Conservation (phyloP, 345 rosid genomes). For the Aurinia saxatilis region DNA sequence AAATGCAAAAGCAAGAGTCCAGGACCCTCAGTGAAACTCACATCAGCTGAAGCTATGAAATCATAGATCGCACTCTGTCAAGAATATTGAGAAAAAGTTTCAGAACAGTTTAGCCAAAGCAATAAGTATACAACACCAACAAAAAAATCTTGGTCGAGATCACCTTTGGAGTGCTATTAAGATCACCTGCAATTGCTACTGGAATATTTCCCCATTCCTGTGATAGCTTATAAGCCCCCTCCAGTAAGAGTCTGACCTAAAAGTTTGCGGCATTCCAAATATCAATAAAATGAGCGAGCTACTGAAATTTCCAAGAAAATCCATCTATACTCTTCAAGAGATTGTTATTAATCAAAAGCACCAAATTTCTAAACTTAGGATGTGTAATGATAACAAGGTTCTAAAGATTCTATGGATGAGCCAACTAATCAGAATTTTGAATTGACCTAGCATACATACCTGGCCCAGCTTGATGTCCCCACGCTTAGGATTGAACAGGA, state of each 20-base stretch:
- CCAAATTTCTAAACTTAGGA: not conserved
- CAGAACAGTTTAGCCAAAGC: conserved; percentile 2
- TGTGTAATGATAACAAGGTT: not conserved
- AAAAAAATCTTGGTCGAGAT: not conserved
- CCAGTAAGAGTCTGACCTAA: conserved; percentile 71
- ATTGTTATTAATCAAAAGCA: not conserved
- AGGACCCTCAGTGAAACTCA: conserved; percentile 33
- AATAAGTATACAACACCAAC: not conserved
- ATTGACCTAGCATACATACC: conserved; percentile 33
- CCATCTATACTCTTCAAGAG: not conserved
- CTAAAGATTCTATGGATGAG: not conserved
- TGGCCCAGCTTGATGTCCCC: conserved; percentile 92
- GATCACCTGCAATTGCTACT: conserved; percentile 32
- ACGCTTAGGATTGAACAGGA: conserved; percentile 73
- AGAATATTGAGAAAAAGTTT: conserved; percentile 22
- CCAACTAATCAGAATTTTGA: not conserved
- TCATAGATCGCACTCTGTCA: conserved; percentile 82
- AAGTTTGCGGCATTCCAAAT: conserved; percentile 8
- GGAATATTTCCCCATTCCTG: conserved; percentile 76
- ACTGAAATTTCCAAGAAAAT: not conserved
- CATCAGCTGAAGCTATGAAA: conserved; percentile 75
- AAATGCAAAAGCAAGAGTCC: not conserved
- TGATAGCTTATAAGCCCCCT: conserved; percentile 66
- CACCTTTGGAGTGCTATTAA: conserved; percentile 68
- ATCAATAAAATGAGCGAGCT: not conserved